Percentiles rank a stretch among this genome's conserved stretches.
Evolutionary conservation across 2,329 filamentous ascomycete genomes (phyloP).

Genomic region (Trichoderma koningii): DNA sequence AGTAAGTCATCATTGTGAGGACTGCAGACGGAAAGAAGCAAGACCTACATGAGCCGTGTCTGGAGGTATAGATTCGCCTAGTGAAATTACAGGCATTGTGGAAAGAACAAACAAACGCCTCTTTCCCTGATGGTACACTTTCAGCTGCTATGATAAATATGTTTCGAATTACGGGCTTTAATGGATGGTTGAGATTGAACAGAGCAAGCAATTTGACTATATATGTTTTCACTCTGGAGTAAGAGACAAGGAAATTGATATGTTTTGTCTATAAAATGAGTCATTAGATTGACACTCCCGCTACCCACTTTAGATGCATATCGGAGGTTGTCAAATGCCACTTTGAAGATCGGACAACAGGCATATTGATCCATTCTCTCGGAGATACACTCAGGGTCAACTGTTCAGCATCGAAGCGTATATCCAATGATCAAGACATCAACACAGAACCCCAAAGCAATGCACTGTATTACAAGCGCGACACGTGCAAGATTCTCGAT

Average conservation of each 20-base stretch:
- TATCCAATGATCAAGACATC: too few species aligned
- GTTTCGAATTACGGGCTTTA: not conserved
- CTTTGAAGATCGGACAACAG: too few species aligned
- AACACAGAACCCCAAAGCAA: too few species aligned
- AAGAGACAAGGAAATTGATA: not conserved
- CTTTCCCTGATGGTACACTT: not conserved
- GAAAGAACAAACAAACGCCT: not conserved
- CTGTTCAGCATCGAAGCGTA: too few species aligned
- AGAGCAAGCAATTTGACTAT: not conserved
- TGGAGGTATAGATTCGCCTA: slow-evolving; percentile 74
- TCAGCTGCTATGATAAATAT: not conserved
- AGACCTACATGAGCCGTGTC: slow-evolving; percentile 74
- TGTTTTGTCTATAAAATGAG: slow-evolving; percentile 8
- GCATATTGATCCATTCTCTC: too few species aligned
- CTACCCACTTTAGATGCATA: not conserved
- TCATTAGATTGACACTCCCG: slow-evolving; percentile 6
- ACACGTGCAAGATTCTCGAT: not conserved
- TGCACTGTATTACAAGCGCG: too few species aligned
- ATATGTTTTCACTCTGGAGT: not conserved
- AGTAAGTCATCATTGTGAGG: not conserved
- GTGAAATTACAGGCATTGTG: slow-evolving; percentile 51
- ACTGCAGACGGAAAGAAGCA: not conserved
- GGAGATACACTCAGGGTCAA: not conserved
- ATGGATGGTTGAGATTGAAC: not conserved
- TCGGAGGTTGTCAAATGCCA: not conserved